Evolutionary conservation across 192 early-diverging fungal genomes (phyloP).

Genomic region (Backusella parvicylindrica): DNA sequence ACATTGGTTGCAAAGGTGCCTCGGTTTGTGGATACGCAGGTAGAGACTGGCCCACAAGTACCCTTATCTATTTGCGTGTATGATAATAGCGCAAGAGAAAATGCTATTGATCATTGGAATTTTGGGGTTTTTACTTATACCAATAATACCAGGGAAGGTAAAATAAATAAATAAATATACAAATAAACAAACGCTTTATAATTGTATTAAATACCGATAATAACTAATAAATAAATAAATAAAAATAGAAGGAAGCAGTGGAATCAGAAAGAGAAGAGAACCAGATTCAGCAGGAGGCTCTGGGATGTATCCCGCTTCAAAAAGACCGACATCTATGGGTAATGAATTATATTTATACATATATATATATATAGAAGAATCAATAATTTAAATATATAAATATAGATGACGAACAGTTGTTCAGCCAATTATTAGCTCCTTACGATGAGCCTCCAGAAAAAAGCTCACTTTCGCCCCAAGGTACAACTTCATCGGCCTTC

Average conservation of each 20-base stretch:
- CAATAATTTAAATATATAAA: not conserved
- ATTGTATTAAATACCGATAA: not conserved
- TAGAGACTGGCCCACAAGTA: not conserved
- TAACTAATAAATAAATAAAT: not conserved
- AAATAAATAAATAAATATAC: not conserved
- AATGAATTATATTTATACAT: not conserved
- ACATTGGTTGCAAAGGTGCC: not conserved
- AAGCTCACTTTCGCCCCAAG: not conserved
- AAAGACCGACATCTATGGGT: not conserved
- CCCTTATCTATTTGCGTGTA: slow-evolving; percentile 5
- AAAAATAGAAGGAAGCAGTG: not conserved
- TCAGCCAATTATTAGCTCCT: slow-evolving; percentile 1
- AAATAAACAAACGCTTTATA: not conserved
- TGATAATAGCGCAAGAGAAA: not conserved
- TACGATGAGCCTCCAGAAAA: not conserved
- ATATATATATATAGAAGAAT: not conserved
- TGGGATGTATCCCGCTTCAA: not conserved
- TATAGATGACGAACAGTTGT: slow-evolving; percentile 2
- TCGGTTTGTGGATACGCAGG: not conserved
- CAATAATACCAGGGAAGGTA: not conserved
- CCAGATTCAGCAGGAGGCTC: not conserved
- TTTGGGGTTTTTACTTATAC: slow-evolving; percentile 8
- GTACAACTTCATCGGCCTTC: not conserved
- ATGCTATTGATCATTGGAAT: slow-evolving; percentile 12
- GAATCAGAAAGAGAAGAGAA: not conserved